Conservation (phyloP, 441 rosid species). For the Populus hybrid region DNA sequence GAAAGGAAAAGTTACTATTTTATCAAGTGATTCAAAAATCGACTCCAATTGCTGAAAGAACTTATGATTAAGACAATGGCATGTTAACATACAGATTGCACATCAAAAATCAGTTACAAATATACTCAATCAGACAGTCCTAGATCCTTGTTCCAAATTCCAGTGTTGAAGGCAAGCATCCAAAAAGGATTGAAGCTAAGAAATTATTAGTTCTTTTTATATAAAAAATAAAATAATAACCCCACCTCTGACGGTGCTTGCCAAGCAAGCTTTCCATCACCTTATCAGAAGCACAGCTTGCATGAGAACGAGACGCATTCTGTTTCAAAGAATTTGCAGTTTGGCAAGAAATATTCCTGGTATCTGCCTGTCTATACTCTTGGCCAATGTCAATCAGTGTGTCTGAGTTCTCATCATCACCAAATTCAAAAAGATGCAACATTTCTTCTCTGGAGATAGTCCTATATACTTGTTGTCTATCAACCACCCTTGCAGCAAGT, state of each 20-base stretch:
- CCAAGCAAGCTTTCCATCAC: conserved; percentile 80
- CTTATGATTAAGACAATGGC: background rate
- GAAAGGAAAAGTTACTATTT: background rate
- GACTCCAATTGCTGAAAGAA: background rate
- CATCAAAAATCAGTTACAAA: background rate
- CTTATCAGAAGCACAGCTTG: conserved; percentile 80
- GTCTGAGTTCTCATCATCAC: conserved; percentile 80
- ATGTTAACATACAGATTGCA: background rate
- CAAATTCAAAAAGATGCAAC: conserved; percentile 98
- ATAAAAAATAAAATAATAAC: background rate
- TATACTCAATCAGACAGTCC: background rate
- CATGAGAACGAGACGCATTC: conserved; percentile 47
- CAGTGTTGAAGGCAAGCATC: background rate
- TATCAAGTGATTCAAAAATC: background rate
- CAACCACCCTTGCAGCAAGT: conserved; percentile 99
- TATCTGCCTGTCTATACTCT: conserved; percentile 31
- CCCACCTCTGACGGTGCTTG: conserved; percentile 74
- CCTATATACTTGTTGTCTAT: conserved; percentile 96
- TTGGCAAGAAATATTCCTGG: conserved; percentile 24
- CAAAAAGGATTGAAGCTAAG: background rate
- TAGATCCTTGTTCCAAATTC: background rate
- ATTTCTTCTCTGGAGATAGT: conserved; percentile 98
- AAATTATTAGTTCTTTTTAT: background rate
- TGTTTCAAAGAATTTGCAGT: conserved; percentile 49
- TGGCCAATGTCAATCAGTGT: conserved; percentile 38